phyloP scores from a whole-genome alignment of 345 rosid species.

The Brassica rapa region DNA sequence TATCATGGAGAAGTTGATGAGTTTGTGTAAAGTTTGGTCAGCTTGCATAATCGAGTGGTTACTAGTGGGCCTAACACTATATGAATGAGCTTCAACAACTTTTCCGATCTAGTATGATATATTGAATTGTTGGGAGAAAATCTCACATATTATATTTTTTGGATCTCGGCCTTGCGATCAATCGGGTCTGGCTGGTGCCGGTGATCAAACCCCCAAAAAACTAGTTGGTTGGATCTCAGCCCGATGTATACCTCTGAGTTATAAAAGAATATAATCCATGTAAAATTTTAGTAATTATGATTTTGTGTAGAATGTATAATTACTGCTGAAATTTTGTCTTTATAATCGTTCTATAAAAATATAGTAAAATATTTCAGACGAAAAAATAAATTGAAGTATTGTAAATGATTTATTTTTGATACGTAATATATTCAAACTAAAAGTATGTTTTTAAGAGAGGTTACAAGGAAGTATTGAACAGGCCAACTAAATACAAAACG shows the following conservation, averaged over 20 bases:
- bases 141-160: not conserved
- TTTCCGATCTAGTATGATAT: not conserved
- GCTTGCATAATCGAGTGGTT: conserved; percentile 9
- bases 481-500: not conserved
- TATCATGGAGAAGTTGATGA: conserved; percentile 23
- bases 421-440: not conserved
- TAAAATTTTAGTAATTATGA: not conserved
- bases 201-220: no score
- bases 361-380: not conserved
- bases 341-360: not conserved
- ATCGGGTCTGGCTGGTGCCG: no score
- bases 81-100: not conserved
- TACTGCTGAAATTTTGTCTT: not conserved
- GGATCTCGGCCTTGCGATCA: no score
- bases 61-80: conserved; percentile 20
- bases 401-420: not conserved
- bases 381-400: not conserved
- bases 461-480: not conserved
- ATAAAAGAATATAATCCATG: not conserved
- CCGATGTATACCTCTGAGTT: no score
- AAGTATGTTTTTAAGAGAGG: not conserved
- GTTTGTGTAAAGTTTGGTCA: conserved; percentile 5
- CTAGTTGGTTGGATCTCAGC: no score
- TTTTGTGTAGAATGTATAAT: not conserved
- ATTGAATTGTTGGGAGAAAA: not conserved